A percentile compares a stretch with the other conserved stretches of the same genome.
These are phyloP conservation scores for Irpex sp. DNA, from an alignment of 1,284 basidiomycete genomes.

Conservation along the genomic window DNA sequence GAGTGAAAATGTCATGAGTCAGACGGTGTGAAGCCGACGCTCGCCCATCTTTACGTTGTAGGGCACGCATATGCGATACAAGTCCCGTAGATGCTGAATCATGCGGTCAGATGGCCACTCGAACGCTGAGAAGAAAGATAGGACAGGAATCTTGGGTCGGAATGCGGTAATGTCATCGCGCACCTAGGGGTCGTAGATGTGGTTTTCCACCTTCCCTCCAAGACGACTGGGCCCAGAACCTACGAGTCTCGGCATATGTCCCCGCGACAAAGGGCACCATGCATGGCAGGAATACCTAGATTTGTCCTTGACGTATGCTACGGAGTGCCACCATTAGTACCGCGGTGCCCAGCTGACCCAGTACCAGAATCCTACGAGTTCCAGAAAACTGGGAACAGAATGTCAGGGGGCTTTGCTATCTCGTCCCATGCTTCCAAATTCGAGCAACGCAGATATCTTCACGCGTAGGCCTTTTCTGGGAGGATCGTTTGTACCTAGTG, in stretches of 20 bases:
- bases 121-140: constrained; percentile 3
- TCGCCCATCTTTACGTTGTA: neutral
- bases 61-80: neutral
- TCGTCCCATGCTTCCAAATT: neutral
- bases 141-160: neutral
- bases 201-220: neutral
- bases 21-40: neutral
- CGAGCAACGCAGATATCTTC: neutral
- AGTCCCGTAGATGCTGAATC: neutral
- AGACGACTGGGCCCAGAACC: neutral
- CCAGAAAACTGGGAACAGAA: constrained; percentile 1
- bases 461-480: neutral
- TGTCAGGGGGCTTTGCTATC: neutral
- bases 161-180: neutral
- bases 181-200: neutral
- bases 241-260: neutral
- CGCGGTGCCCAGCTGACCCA: neutral
- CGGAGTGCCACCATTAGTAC: neutral
- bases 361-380: neutral
- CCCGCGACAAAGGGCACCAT: neutral
- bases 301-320: neutral
- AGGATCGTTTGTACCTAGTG: constrained; percentile 2
- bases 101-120: constrained; percentile 1
- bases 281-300: neutral
- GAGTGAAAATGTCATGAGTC: constrained; percentile 2